Percentiles rank a stretch among this genome's conserved stretches.
Evolutionary conservation across 352 stramenopile genomes (phyloP).

Genomic region (Pythium folliculosum): DNA sequence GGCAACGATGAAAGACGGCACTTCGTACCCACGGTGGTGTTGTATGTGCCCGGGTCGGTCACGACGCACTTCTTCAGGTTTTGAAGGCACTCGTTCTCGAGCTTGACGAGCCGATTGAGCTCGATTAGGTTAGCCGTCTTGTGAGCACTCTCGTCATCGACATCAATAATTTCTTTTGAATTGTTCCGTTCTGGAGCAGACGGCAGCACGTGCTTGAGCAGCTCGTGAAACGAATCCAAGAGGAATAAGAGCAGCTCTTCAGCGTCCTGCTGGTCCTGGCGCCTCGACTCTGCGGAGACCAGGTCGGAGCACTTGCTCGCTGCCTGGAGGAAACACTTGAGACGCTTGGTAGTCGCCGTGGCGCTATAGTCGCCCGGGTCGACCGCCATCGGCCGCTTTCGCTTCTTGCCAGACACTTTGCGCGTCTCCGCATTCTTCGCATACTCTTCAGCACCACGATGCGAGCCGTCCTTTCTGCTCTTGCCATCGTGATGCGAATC

Average conservation of each 20-base stretch:
- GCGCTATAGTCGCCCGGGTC: slow-evolving; percentile 8
- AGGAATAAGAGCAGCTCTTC: slow-evolving; percentile 80
- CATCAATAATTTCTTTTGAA: not conserved
- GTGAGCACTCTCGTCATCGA: not conserved
- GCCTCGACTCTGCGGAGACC: slow-evolving; percentile 31
- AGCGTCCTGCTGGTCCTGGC: slow-evolving; percentile 81
- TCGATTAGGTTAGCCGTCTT: slow-evolving; percentile 10
- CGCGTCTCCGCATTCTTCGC: not conserved
- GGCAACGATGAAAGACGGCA: not conserved
- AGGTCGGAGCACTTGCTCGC: slow-evolving; percentile 56
- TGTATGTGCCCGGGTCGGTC: slow-evolving; percentile 56
- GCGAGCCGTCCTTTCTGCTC: not conserved
- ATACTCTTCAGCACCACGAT: not conserved
- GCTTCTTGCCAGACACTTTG: slow-evolving; percentile 11
- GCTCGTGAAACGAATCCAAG: slow-evolving; percentile 65
- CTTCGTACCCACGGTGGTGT: slow-evolving; percentile 55
- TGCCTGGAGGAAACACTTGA: slow-evolving; percentile 36
- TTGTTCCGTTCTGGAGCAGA: slow-evolving; percentile 2
- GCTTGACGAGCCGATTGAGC: slow-evolving; percentile 26
- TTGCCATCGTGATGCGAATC: not conserved
- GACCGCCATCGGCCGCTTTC: slow-evolving; percentile 18
- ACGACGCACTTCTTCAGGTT: slow-evolving; percentile 35
- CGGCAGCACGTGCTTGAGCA: slow-evolving; percentile 30
- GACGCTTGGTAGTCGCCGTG: slow-evolving; percentile 18
- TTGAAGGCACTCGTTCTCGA: slow-evolving; percentile 31